Base-by-base conservation (phyloP, 2,329 filamentous ascomycete genomes). In the Bipolaris gigantea region DNA sequence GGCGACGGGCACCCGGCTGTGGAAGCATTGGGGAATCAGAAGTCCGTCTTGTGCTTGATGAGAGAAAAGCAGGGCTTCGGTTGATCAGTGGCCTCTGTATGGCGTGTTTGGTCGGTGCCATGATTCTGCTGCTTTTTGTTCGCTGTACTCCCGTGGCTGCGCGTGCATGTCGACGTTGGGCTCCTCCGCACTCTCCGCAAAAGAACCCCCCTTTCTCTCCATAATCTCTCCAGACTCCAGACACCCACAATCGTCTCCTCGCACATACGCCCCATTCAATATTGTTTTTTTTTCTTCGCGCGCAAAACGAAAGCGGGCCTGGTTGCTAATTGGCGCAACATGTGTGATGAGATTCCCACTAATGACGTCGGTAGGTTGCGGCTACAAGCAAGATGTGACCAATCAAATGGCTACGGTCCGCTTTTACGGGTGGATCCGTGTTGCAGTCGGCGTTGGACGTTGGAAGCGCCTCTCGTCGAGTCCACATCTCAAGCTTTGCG, bases 361-460 rank as follows among this genome's bases (percentile, higher is more conserved):
- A 18, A 30, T 56, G 61, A 63, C 62, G 62, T 65, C 57, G 61
- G 32, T 21, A 45, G 41, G 57, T 55, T 41, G 48, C 32, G 40
- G 36, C 47, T 30, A 46, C 38, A 49, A 55, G 56, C 50, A 32
- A 38, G 27, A 40, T 33, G 34, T 32, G 43, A 52, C 58, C 60
- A 63, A 48, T 60, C 48, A 59, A 35, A 35, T 23, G 60, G 59
- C 50, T 53, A 54, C 27, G 59, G 15, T 58, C 65, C 65, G 53
- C 52, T 62, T 58, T 65, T 62, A 42, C 36, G 43, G 48, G 59
- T 66, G 64, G 59, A 65, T 63, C 61, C 50, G 45, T 35, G 53
- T 48, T 33, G 30, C 42, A 48, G 48, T 48, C 62, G 63, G 61
- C 40, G 49, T 35, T 9, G 27, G 25, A 35, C 35, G 34, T 45